Conservation (phyloP, 2,329 filamentous ascomycete species). For the Zasmidium citrigriseum region DNA sequence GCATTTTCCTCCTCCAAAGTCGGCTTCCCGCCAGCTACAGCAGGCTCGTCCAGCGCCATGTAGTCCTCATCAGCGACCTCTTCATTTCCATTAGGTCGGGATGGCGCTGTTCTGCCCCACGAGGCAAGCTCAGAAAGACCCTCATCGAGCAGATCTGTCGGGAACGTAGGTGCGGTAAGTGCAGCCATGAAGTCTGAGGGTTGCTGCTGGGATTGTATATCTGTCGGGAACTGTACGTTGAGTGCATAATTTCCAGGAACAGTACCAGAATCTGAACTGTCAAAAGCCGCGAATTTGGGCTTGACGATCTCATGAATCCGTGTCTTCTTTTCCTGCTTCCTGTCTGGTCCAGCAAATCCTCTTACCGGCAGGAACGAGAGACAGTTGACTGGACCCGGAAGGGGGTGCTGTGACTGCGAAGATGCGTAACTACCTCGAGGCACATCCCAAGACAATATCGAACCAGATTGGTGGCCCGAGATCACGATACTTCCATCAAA, state of each 20-base stretch:
- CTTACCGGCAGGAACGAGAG: conserved; percentile 69
- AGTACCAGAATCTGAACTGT: conserved; percentile 34
- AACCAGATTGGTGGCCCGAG: conserved; percentile 79
- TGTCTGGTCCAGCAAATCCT: conserved; percentile 37
- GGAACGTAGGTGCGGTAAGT: conserved; percentile 46
- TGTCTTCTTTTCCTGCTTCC: conserved; percentile 30
- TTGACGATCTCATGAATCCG: conserved; percentile 63
- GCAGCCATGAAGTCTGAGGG: conserved; percentile 40
- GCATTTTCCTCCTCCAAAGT: conserved; percentile 31
- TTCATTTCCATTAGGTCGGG: conserved; percentile 6
- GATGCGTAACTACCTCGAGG: conserved; percentile 68
- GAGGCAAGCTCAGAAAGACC: conserved; percentile 36
- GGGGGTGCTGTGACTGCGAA: conserved; percentile 60
- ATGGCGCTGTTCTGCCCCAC: conserved; percentile 36
- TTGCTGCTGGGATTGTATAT: conserved; percentile 25
- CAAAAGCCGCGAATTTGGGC: conserved; percentile 67
- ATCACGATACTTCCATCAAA: conserved; percentile 81
- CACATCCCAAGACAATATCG: conserved; percentile 78
- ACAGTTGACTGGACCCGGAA: conserved; percentile 83
- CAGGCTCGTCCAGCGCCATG: conserved; percentile 36
- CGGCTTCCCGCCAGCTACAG: conserved; percentile 2
- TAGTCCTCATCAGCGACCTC: conserved; percentile 36
- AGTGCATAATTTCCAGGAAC: conserved; percentile 64
- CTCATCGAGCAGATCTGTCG: conserved; percentile 36
- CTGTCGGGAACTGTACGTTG: conserved; percentile 60